Evolutionary conservation across 331 rosid genomes (phyloP).

Genomic region (Stylosanthes scabra): DNA sequence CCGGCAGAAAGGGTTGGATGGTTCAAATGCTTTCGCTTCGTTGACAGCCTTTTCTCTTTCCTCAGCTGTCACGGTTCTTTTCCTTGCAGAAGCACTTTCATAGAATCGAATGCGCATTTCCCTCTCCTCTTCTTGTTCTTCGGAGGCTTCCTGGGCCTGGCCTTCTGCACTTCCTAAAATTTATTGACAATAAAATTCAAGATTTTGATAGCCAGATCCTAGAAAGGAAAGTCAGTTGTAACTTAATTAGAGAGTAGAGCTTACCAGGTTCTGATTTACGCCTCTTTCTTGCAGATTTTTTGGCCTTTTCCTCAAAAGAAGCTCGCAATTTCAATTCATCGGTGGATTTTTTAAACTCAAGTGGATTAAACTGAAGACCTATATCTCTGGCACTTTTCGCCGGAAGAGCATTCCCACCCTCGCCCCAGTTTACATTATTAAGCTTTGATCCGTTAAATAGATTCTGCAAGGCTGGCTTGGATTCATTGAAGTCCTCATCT

Average conservation of each 20-base stretch:
- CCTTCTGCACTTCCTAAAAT: constrained; percentile 57
- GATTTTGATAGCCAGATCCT: not conserved
- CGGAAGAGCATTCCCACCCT: constrained; percentile 56
- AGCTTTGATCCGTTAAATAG: constrained; percentile 79
- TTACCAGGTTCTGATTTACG: constrained; percentile 69
- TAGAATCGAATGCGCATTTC: constrained; percentile 86
- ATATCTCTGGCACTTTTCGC: constrained; percentile 55
- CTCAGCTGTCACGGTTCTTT: constrained; percentile 93
- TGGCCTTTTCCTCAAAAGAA: constrained; percentile 55
- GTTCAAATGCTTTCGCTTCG: constrained; percentile 85
- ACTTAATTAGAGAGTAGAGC: constrained; percentile 17
- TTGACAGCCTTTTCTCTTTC: constrained; percentile 91
- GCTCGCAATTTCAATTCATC: constrained; percentile 63
- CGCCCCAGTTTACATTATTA: constrained; percentile 65
- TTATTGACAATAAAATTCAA: constrained; percentile 31
- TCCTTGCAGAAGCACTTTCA: constrained; percentile 97
- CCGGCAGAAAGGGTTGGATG: constrained; percentile 87
- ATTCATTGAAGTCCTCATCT: constrained; percentile 71
- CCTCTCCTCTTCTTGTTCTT: constrained; percentile 62
- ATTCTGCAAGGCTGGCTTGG: constrained; percentile 71
- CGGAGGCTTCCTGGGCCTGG: constrained; percentile 61
- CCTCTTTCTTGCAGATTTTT: constrained; percentile 64
- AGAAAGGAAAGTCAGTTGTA: constrained; percentile 17
- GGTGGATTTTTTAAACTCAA: constrained; percentile 70
- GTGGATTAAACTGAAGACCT: constrained; percentile 74